These are phyloP conservation scores for Huntiella moniliformis DNA, from an alignment of 2,329 filamentous ascomycete genomes.

Conservation along the genomic window DNA sequence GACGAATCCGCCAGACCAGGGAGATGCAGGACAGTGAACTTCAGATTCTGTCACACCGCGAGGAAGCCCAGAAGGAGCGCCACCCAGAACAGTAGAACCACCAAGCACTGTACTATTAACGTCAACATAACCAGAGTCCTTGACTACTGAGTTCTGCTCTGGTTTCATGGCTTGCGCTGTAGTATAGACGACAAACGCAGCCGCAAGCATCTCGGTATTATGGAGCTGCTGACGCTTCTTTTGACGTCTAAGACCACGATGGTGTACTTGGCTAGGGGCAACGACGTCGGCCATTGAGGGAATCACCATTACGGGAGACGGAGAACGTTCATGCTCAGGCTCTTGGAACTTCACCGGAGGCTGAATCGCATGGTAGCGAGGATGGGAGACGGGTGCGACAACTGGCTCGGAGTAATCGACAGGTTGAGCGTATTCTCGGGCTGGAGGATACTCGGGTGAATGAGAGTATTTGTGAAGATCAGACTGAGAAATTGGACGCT, in stretches of 20 bases:
- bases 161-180: slow-evolving; percentile 29
- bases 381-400: not conserved
- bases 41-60: not conserved
- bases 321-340: slow-evolving; percentile 13
- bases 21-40: slow-evolving; percentile 9
- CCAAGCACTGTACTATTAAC: not conserved
- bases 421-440: not conserved
- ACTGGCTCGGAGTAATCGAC: not conserved
- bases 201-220: slow-evolving; percentile 33
- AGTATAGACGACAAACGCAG: slow-evolving; percentile 35
- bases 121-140: not conserved
- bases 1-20: slow-evolving; percentile 9
- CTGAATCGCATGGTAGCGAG: slow-evolving; percentile 6
- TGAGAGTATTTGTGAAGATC: not conserved
- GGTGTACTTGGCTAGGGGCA: slow-evolving; percentile 26
- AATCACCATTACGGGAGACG: slow-evolving; percentile 20
- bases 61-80: not conserved
- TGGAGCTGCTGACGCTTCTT: slow-evolving; percentile 26
- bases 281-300: slow-evolving; percentile 26
- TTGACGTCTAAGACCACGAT: slow-evolving; percentile 26
- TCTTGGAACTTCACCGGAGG: slow-evolving; percentile 5
- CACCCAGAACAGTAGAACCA: not conserved
- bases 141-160: slow-evolving; percentile 14
- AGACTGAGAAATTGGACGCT: not conserved
- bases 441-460: not conserved